These are phyloP conservation scores for Hymenoscyphus occultus DNA, from an alignment of 2,329 filamentous ascomycete species.

Conservation along the genomic window DNA sequence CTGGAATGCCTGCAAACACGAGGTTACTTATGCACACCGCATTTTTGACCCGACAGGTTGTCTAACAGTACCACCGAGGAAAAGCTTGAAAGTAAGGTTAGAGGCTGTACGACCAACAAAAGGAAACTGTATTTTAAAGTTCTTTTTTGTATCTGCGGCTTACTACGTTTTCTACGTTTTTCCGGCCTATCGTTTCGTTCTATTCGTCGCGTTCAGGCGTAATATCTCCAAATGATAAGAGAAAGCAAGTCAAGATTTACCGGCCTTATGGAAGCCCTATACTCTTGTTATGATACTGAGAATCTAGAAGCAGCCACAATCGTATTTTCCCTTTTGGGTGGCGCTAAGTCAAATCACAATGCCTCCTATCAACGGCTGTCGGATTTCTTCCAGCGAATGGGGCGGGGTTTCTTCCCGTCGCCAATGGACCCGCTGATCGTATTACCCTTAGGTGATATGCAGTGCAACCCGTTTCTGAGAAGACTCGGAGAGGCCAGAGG, in stretches of 20 bases:
- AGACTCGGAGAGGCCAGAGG: neutral
- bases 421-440: neutral
- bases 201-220: neutral
- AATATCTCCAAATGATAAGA: neutral
- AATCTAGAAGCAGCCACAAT: conserved; percentile 4
- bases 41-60: neutral
- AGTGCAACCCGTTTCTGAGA: neutral
- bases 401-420: neutral
- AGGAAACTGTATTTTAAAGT: neutral
- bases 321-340: neutral
- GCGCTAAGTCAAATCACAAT: neutral
- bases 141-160: neutral
- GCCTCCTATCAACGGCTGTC: neutral
- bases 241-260: neutral
- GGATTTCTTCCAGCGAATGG: neutral
- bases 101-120: neutral
- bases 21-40: neutral
- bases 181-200: neutral
- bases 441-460: neutral
- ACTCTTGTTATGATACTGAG: neutral
- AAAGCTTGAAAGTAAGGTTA: too few relatives aligned
- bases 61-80: neutral
- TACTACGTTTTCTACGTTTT: neutral
- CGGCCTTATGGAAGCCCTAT: neutral
- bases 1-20: neutral